Percentiles rank a stretch among this genome's conserved stretches.
These are phyloP conservation scores for Kodamaea alishanica DNA, from an alignment of 1,139 yeast genomes.

Conservation along the genomic window DNA sequence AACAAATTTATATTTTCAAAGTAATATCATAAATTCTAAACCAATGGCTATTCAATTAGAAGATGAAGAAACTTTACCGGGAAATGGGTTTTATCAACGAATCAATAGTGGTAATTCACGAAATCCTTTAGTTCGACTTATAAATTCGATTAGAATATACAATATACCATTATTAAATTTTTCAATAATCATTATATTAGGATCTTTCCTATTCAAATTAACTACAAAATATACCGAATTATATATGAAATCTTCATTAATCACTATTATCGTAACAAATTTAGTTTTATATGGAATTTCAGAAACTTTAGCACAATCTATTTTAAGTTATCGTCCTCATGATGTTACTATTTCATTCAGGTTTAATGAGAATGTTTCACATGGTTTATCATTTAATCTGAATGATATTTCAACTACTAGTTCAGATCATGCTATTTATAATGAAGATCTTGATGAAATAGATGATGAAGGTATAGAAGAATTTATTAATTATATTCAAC, in stretches of 20 bases:
- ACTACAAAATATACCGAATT: constrained; percentile 59
- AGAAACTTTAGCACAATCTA: constrained; percentile 82
- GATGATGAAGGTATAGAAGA: constrained; percentile 33
- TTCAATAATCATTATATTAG: constrained; percentile 46
- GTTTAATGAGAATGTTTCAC: constrained; percentile 14
- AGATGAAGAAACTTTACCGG: constrained; percentile 10
- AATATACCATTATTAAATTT: constrained; percentile 54
- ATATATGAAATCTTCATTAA: constrained; percentile 61
- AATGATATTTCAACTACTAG: constrained; percentile 13
- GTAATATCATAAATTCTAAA: neutral
- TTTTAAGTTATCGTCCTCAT: constrained; percentile 34
- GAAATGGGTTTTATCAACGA: constrained; percentile 1
- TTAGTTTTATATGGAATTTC: constrained; percentile 81
- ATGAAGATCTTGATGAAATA: constrained; percentile 14
- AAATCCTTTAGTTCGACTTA: constrained; percentile 20
- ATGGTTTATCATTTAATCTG: constrained; percentile 13
- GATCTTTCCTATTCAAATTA: constrained; percentile 46
- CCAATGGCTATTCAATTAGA: constrained; percentile 25
- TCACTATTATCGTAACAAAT: constrained; percentile 82
- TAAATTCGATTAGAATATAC: constrained; percentile 35
- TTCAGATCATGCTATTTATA: constrained; percentile 27
- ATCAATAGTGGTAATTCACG: neutral
- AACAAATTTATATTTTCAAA: neutral
- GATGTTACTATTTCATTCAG: constrained; percentile 23
- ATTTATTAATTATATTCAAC: constrained; percentile 37